phyloP scores from a whole-genome alignment of 2,329 filamentous ascomycete species.

The Stagonosporopsis cucurbitacearum region DNA sequence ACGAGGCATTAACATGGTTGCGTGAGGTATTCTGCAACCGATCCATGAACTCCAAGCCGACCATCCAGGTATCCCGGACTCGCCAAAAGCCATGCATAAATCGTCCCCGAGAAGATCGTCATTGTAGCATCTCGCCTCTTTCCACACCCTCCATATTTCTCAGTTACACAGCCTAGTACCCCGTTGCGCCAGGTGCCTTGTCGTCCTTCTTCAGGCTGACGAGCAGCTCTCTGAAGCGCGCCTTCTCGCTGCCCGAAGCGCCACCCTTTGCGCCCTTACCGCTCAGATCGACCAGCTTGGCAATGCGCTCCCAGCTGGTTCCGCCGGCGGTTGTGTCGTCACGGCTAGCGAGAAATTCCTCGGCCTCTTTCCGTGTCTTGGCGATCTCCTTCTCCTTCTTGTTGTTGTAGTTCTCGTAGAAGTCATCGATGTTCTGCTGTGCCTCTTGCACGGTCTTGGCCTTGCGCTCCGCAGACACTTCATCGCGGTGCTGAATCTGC shows the following conservation, averaged over 20 bases:
- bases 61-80: slow-evolving; percentile 17
- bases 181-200: slow-evolving; percentile 71
- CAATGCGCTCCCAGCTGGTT: slow-evolving; percentile 98
- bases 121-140: slow-evolving; percentile 8
- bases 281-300: slow-evolving; percentile 95
- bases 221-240: slow-evolving; percentile 91
- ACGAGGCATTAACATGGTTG: slow-evolving; percentile 32
- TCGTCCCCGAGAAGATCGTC: slow-evolving; percentile 16
- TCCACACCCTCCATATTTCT: not conserved
- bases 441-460: slow-evolving; percentile 86
- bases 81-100: slow-evolving; percentile 24
- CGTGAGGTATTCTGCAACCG: slow-evolving; percentile 28
- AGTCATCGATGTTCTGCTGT: slow-evolving; percentile 94
- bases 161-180: slow-evolving; percentile 31
- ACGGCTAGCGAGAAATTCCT: slow-evolving; percentile 85
- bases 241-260: slow-evolving; percentile 89
- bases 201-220: slow-evolving; percentile 90
- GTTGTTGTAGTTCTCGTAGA: slow-evolving; percentile 99
- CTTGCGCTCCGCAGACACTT: slow-evolving; percentile 83
- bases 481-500: slow-evolving; percentile 80
- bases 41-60: slow-evolving; percentile 32
- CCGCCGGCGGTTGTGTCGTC: slow-evolving; percentile 94
- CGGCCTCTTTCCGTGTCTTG: slow-evolving; percentile 88
- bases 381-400: slow-evolving; percentile 94
- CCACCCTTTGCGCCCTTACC: slow-evolving; percentile 90